phyloP scores from a whole-genome alignment of 2,329 filamentous ascomycete genomes.

The Alternaria alternata region DNA sequence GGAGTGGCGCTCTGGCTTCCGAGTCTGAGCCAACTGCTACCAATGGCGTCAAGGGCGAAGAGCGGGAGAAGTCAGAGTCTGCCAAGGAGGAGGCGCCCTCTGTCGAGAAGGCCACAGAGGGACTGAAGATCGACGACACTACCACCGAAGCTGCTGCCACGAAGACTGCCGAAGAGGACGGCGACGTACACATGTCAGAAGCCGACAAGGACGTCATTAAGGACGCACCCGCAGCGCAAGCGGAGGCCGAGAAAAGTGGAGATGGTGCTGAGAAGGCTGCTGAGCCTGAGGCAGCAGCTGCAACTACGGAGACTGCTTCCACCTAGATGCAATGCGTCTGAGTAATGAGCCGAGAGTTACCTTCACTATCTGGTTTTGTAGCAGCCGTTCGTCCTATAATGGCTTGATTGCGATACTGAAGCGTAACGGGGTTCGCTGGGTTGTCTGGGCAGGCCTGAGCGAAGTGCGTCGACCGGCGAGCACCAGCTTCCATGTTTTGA shows the following conservation, averaged over 20 bases:
- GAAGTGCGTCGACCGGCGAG: not conserved
- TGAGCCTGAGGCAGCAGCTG: slow-evolving; percentile 17
- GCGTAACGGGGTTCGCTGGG: not conserved
- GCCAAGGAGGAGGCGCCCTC: slow-evolving; percentile 36
- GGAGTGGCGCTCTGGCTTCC: slow-evolving; percentile 76
- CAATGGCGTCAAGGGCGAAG: slow-evolving; percentile 48
- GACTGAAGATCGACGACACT: slow-evolving; percentile 32
- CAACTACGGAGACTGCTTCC: slow-evolving; percentile 10
- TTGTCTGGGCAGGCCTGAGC: not conserved
- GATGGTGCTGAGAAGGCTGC: slow-evolving; percentile 20
- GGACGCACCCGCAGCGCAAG: slow-evolving; percentile 28
- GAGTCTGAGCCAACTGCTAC: slow-evolving; percentile 38
- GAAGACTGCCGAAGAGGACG: slow-evolving; percentile 33
- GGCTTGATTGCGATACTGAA: slow-evolving; percentile 4
- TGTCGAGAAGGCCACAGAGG: slow-evolving; percentile 46
- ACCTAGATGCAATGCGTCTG: slow-evolving; percentile 6
- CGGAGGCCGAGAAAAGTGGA: slow-evolving; percentile 18
- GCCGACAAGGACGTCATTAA: slow-evolving; percentile 29
- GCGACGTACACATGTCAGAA: slow-evolving; percentile 39
- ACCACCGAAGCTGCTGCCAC: slow-evolving; percentile 29
- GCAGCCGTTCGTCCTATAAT: not conserved
- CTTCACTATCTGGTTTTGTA: not conserved
- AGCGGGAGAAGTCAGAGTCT: slow-evolving; percentile 51
- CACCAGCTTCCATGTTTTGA: slow-evolving; percentile 4
- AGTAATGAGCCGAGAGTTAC: not conserved